These are phyloP conservation scores for Pestalotiopsis sp. DNA, from an alignment of 2,329 filamentous ascomycete genomes.

Conservation along the genomic window DNA sequence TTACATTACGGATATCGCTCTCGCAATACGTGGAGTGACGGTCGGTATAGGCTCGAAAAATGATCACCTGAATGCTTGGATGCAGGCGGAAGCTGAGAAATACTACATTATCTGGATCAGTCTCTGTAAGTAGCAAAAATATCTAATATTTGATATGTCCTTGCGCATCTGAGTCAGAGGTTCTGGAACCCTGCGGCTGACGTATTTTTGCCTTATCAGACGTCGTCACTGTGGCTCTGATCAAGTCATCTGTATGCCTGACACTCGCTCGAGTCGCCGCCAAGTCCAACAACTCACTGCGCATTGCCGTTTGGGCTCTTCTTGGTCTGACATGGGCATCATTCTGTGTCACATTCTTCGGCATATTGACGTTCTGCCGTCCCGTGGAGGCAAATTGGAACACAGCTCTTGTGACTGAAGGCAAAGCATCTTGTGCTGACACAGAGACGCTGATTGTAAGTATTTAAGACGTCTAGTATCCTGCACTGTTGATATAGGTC, in stretches of 20 bases:
- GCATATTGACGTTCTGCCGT: constrained; percentile 7
- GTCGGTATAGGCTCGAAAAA: constrained; percentile 6
- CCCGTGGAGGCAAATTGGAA: constrained; percentile 12
- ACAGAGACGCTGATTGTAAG: constrained; percentile 3
- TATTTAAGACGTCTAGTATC: neutral
- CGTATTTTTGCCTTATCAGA: too few species aligned
- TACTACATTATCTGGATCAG: constrained; percentile 9
- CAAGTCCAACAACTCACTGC: neutral
- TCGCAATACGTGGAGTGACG: constrained; percentile 4
- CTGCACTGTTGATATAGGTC: neutral
- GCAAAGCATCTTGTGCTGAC: neutral
- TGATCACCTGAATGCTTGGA: neutral
- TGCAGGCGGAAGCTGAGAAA: constrained; percentile 5
- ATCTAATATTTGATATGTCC: too few species aligned
- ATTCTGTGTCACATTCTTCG: constrained; percentile 11
- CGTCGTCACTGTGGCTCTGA: neutral
- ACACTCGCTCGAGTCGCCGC: constrained; percentile 4
- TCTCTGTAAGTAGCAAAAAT: neutral
- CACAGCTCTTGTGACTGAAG: neutral
- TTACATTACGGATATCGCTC: constrained; percentile 14
- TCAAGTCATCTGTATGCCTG: constrained; percentile 8
- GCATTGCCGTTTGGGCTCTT: constrained; percentile 1
- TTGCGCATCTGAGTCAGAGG: too few species aligned
- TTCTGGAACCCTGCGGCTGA: too few species aligned
- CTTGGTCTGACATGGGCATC: constrained; percentile 3